Evolutionary conservation across 176 grass and related monocot species (phyloP).

Genomic region (Raddia distichophylla): DNA sequence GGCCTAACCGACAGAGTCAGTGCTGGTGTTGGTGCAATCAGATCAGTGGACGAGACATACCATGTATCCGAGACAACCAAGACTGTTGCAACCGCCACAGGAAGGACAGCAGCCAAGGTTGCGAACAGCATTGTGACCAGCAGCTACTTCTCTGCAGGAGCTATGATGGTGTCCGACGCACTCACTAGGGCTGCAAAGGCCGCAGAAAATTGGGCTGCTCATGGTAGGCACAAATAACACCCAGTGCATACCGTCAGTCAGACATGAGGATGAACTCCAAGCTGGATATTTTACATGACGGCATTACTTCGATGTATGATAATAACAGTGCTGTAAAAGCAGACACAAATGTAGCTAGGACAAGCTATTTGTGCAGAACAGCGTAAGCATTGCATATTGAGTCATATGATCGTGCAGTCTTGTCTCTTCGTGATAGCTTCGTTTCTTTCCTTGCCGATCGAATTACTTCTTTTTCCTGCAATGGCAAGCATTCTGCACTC

Average conservation of each 20-base stretch:
- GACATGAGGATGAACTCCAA: slow-evolving; percentile 8
- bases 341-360: slow-evolving; percentile 10
- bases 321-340: slow-evolving; percentile 24
- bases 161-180: slow-evolving; percentile 83
- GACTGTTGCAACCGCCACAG: slow-evolving; percentile 61
- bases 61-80: slow-evolving; percentile 64
- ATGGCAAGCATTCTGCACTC: neutral
- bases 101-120: slow-evolving; percentile 66
- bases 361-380: slow-evolving; percentile 27
- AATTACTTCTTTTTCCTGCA: neutral
- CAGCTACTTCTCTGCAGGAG: slow-evolving; percentile 92
- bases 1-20: slow-evolving; percentile 83
- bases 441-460: neutral
- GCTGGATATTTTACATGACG: slow-evolving; percentile 19
- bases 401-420: slow-evolving; percentile 41
- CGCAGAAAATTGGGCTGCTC: slow-evolving; percentile 71
- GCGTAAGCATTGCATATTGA: neutral
- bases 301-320: neutral
- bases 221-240: slow-evolving; percentile 62
- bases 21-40: slow-evolving; percentile 67
- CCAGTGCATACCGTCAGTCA: slow-evolving; percentile 15
- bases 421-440: slow-evolving; percentile 4
- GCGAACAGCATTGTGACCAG: slow-evolving; percentile 71
- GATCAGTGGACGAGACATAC: slow-evolving; percentile 82
- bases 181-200: slow-evolving; percentile 67